Base-by-base conservation (phyloP, 2,329 filamentous ascomycete species). In the Xylariaceae sp. region DNA sequence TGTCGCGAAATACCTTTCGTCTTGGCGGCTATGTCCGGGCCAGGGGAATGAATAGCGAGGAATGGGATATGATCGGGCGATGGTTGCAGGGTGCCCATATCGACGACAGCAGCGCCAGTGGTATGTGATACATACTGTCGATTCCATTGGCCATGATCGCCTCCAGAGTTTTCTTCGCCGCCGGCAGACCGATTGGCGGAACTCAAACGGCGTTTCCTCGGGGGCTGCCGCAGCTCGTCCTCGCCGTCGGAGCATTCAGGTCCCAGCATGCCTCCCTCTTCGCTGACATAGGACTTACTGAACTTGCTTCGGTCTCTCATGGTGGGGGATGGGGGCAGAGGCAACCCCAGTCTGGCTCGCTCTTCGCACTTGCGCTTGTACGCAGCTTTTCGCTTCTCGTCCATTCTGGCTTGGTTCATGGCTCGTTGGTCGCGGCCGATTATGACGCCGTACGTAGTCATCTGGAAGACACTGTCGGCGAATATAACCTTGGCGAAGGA, bases 1-100 rank as follows among this genome's bases (percentile, higher is more conserved):
- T 87, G 75, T 55, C 88, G 77, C 3, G 88, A 92, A 49, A 92
- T 91, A 46, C 80, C 81, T 64, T 87, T 88, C 46, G 88, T 89
- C 56, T 80, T 82, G 54, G 69, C 75, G 2, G 82, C 80, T 54
- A 83, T 82, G 45, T 81, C 75, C 5, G 80, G 80, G 2, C 80
- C 80, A 0, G 83, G 83, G 3, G 88, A 88, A 66, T 91, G 88
- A 42, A 92, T 89, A 33, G 83, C 82, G 45, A 91, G 78, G 52
- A 89, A 79, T 3, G 86, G 83, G 50, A 84, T 81, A 51, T 84
- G 78, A 54, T 80, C 70, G 0, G 83, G 81, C 19, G 83, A 82
- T 1, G 85, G 83, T 5, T 82, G 77, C 42, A 87, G 73, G 17
- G 76, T 77, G 10, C 76, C 76, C 38, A 86, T 71, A 63, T 88